Base-by-base conservation (phyloP, 2,329 filamentous ascomycete species). In the Seiridium cupressi region DNA sequence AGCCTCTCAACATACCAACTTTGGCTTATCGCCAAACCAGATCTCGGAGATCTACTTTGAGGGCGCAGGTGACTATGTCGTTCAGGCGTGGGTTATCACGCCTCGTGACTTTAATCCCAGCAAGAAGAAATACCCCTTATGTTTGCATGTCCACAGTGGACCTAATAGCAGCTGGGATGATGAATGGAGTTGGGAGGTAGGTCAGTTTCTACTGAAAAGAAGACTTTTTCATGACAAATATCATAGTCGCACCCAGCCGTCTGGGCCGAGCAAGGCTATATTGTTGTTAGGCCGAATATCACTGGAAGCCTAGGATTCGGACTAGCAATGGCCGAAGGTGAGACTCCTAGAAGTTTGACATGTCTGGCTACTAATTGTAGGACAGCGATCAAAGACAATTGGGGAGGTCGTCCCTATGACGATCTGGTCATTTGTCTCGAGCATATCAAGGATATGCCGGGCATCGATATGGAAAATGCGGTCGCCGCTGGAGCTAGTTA, bases 201-300 rank as follows among this genome's bases (percentile, higher is more conserved):
- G 74, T 57, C 40, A 9, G 13, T n/a, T n/a, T 38, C 42, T 48
- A n/a, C 46, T 18, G 10, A 49, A 1, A 44, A 26, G 35, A 49
- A 46, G 5, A 49, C 46, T 35, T 11, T n/a, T 31, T 35, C 11
- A 26, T 44, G 44, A 6, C 0, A 44, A 10, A n/a, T 3, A 10
- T 44, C 3, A 3, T 71, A 83, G 63, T 84, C 79, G 79, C 86
- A 87, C 62, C 74, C 78, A 1, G 79, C 80, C 1, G 73, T 84
- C 3, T 87, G 84, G 73, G 85, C 84, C 3, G 83, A 86, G 65
- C 82, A 87, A 67, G 85, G 85, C 7, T 88, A 87, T 61, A 74
- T 87, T 8, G 80, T 86, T 2, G 74, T 88, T n/a, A 74, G 79
- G 5, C 85, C 85, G 3, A 87, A 87, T 63, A 80, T 85, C 2